phyloP scores from a whole-genome alignment of 2,329 filamentous ascomycete genomes.

The Phyllosticta ampelicida region DNA sequence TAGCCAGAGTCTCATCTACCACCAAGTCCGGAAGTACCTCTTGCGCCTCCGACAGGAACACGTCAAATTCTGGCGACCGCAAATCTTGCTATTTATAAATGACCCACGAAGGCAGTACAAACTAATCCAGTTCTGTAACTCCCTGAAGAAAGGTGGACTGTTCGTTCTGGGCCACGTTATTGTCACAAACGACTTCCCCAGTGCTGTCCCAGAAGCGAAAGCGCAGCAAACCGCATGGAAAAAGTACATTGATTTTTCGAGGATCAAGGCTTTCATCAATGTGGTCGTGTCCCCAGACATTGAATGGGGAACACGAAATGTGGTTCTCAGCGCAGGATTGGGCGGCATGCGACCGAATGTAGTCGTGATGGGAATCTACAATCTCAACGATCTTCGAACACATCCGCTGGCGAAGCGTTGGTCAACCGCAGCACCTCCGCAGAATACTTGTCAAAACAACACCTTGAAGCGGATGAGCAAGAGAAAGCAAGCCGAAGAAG shows the following conservation, averaged over 20 bases:
- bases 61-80: slow-evolving; percentile 87
- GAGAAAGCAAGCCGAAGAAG: slow-evolving; percentile 40
- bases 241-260: slow-evolving; percentile 75
- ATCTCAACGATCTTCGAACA: slow-evolving; percentile 62
- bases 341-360: slow-evolving; percentile 88
- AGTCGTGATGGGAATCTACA: slow-evolving; percentile 69
- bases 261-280: slow-evolving; percentile 83
- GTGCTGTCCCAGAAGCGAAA: slow-evolving; percentile 69
- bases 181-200: slow-evolving; percentile 70
- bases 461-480: slow-evolving; percentile 13
- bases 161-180: slow-evolving; percentile 85
- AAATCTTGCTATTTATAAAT: slow-evolving; percentile 75
- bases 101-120: slow-evolving; percentile 71
- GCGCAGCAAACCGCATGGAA: slow-evolving; percentile 74
- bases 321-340: slow-evolving; percentile 69
- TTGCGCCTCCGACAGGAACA: slow-evolving; percentile 76
- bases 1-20: slow-evolving; percentile 78
- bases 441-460: slow-evolving; percentile 26
- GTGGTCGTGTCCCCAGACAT: slow-evolving; percentile 71
- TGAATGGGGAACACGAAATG: slow-evolving; percentile 75
- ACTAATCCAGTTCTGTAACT: slow-evolving; percentile 84
- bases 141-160: slow-evolving; percentile 73
- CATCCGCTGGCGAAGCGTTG: slow-evolving; percentile 40
- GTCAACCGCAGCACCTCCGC: slow-evolving; percentile 35
- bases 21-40: slow-evolving; percentile 79